Evolutionary conservation across 2,329 filamentous ascomycete species (phyloP).

Genomic region (Colletotrichum gigasporum): DNA sequence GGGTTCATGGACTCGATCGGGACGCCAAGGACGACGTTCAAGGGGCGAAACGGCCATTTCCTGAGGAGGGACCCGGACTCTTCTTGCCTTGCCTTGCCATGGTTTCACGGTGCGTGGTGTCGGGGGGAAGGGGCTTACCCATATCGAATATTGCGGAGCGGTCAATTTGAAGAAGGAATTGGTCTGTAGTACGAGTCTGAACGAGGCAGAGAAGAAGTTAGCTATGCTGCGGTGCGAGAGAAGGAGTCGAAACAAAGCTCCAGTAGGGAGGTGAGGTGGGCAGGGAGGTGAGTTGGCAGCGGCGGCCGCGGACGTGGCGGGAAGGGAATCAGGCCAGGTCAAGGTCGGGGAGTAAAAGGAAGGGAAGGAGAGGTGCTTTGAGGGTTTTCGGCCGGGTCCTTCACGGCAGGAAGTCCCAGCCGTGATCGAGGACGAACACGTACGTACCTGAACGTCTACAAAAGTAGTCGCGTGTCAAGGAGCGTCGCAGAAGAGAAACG

Average conservation of each 20-base stretch:
- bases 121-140: slow-evolving; percentile 53
- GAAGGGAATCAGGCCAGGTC: not conserved
- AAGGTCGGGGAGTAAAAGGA: not conserved
- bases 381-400: not conserved
- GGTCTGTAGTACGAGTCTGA: slow-evolving; percentile 38
- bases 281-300: slow-evolving; percentile 13
- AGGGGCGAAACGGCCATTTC: not conserved
- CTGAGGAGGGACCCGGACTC: not conserved
- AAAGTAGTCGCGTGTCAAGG: slow-evolving; percentile 47
- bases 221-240: slow-evolving; percentile 21
- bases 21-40: slow-evolving; percentile 12
- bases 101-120: slow-evolving; percentile 16
- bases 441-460: slow-evolving; percentile 37
- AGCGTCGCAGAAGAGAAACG: slow-evolving; percentile 40
- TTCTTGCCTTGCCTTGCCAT: slow-evolving; percentile 33
- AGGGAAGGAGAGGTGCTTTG: not conserved
- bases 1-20: slow-evolving; percentile 38
- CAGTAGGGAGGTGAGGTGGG: not conserved
- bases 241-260: not conserved
- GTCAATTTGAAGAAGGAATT: slow-evolving; percentile 37
- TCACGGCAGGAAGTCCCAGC: not conserved
- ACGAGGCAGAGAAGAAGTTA: slow-evolving; percentile 36
- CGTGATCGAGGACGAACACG: not conserved
- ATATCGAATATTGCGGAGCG: slow-evolving; percentile 48
- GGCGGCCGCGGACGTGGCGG: slow-evolving; percentile 17